Conservation (phyloP, 2,329 filamentous ascomycete species). For the Neonectria neomacrospora region DNA sequence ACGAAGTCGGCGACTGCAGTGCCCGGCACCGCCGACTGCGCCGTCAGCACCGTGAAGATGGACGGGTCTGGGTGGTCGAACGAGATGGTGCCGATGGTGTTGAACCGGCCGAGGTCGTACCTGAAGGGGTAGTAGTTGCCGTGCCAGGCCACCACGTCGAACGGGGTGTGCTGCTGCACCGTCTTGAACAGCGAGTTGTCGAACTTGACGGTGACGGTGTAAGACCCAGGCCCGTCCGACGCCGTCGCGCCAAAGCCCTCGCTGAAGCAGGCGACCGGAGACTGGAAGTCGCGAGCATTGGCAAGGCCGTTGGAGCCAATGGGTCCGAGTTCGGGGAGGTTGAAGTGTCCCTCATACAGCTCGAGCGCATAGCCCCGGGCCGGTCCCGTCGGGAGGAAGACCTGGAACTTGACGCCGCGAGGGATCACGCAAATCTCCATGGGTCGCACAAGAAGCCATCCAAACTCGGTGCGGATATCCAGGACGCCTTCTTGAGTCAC, state of each 20-base stretch:
- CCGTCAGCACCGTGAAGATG: constrained; percentile 79
- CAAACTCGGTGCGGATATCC: constrained; percentile 82
- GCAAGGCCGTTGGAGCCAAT: constrained; percentile 81
- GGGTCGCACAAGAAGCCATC: constrained; percentile 77
- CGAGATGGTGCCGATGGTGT: constrained; percentile 76
- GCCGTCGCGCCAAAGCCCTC: constrained; percentile 64
- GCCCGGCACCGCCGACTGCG: constrained; percentile 67
- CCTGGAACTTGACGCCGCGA: constrained; percentile 78
- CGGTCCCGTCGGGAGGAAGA: constrained; percentile 70
- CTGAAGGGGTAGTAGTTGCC: constrained; percentile 85
- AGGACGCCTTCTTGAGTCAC: constrained; percentile 79
- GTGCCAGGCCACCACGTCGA: constrained; percentile 84
- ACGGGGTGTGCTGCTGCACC: constrained; percentile 76
- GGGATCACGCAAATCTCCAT: constrained; percentile 83
- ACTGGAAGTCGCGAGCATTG: constrained; percentile 80
- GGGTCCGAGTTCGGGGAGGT: constrained; percentile 76
- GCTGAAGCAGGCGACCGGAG: constrained; percentile 75
- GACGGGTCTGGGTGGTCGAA: constrained; percentile 83
- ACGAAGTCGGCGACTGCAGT: constrained; percentile 78
- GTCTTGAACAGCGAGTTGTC: constrained; percentile 74
- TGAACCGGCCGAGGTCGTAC: constrained; percentile 83
- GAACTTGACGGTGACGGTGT: constrained; percentile 72
- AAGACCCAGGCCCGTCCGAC: constrained; percentile 49
- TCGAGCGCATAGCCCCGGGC: constrained; percentile 80
- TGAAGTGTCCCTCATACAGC: constrained; percentile 77